Conservation (phyloP, 2,329 filamentous ascomycete genomes). For the Fusarium tuaranense region DNA sequence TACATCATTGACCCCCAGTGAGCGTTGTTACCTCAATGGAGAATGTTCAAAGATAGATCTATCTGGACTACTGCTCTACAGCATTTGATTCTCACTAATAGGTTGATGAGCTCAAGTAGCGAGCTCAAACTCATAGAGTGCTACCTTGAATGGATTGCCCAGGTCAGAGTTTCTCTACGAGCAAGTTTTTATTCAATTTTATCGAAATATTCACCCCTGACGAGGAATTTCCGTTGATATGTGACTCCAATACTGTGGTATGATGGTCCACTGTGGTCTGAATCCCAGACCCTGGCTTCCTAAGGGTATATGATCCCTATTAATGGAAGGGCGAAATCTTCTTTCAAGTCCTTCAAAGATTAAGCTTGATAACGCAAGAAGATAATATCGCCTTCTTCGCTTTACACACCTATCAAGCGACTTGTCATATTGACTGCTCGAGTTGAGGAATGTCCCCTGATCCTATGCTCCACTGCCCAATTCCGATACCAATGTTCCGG, state of each 20-base stretch:
- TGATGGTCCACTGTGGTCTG: neutral
- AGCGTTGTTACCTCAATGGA: neutral
- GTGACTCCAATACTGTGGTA: neutral
- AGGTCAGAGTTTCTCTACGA: neutral
- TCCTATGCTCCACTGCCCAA: neutral
- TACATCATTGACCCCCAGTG: neutral
- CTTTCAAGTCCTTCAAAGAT: neutral
- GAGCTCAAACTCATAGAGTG: neutral
- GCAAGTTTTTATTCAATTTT: neutral
- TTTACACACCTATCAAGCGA: neutral
- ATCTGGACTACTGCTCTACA: neutral
- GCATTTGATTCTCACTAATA: neutral
- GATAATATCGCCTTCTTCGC: neutral
- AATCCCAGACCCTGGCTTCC: neutral
- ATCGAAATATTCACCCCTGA: fast-evolving
- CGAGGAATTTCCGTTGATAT: neutral
- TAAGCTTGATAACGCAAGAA: no score
- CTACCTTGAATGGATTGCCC: no score
- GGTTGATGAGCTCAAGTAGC: neutral
- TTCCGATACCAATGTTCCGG: neutral
- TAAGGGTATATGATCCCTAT: neutral
- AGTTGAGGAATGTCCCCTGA: neutral
- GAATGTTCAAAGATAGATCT: neutral
- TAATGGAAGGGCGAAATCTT: neutral
- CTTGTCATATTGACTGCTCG: neutral